These are phyloP conservation scores for Fusarium tricinctum DNA, from an alignment of 2,329 filamentous ascomycete species.

Conservation along the genomic window DNA sequence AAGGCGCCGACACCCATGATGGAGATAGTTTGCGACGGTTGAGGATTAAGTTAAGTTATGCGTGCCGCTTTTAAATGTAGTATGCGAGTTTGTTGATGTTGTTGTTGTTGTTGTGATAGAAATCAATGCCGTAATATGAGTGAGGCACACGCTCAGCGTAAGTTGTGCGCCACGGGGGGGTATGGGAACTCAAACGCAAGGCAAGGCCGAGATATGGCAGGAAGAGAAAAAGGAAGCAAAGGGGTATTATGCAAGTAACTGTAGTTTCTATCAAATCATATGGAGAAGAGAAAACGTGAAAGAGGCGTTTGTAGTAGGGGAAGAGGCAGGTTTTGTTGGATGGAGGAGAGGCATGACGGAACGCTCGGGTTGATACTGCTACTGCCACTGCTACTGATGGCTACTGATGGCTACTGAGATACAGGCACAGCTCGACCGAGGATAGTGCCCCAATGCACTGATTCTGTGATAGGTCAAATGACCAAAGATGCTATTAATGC, in stretches of 20 bases:
- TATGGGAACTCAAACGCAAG: no score
- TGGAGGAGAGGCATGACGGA: constrained; percentile 18
- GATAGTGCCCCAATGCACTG: constrained; percentile 3
- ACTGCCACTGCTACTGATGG: constrained; percentile 11
- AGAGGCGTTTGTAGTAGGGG: constrained; percentile 5
- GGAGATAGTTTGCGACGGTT: background rate
- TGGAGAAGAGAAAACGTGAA: background rate
- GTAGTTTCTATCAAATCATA: background rate
- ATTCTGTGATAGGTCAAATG: background rate
- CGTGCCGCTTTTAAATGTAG: background rate
- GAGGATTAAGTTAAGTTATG: background rate
- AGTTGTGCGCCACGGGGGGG: background rate
- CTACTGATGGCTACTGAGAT: constrained; percentile 9
- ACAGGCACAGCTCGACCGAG: constrained; percentile 10
- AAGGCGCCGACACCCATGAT: constrained; percentile 59
- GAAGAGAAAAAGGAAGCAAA: constrained; percentile 1
- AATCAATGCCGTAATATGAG: background rate
- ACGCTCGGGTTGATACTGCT: constrained; percentile 25
- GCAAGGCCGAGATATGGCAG: background rate
- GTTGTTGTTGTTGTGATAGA: background rate
- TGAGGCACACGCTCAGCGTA: background rate
- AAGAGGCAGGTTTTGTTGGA: constrained; percentile 32
- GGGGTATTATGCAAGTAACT: constrained; percentile 5
- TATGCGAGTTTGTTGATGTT: constrained; percentile 3
- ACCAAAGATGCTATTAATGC: background rate